A percentile compares a stretch with the other conserved stretches of the same genome.
Evolutionary conservation across 331 rosid species (phyloP).

Genomic region (Pyracantha coccinea): DNA sequence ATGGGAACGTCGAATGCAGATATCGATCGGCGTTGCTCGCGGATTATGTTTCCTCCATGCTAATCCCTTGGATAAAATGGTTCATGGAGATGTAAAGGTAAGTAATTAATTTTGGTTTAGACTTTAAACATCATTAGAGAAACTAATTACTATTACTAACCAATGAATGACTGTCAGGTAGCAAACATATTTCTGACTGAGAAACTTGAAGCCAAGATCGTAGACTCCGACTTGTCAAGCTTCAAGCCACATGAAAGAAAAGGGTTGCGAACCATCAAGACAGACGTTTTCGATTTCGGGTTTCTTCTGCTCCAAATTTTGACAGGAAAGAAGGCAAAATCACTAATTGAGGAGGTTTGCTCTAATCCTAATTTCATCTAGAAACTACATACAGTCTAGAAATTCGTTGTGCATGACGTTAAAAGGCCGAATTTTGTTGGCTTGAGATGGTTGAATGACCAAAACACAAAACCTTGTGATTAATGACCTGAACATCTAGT

Average conservation of each 20-base stretch:
- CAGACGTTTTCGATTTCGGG: neutral
- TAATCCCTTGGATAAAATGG: neutral
- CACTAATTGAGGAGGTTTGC: neutral
- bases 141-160: neutral
- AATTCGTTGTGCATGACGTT: too few relatives aligned
- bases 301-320: neutral
- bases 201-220: constrained; percentile 5
- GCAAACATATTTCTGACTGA: neutral
- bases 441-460: neutral
- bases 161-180: neutral
- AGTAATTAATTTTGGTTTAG: neutral
- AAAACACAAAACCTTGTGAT: neutral
- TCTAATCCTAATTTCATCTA: too few relatives aligned
- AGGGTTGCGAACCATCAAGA: neutral
- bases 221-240: neutral
- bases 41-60: neutral
- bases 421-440: neutral
- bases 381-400: too few relatives aligned
- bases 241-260: neutral
- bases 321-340: neutral
- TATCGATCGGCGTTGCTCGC: neutral
- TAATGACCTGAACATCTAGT: neutral
- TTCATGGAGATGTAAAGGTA: neutral
- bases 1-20: neutral
- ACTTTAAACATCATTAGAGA: too few relatives aligned